Conservation (phyloP, 257 asterid genomes). For the Solanum chiquidenum region DNA sequence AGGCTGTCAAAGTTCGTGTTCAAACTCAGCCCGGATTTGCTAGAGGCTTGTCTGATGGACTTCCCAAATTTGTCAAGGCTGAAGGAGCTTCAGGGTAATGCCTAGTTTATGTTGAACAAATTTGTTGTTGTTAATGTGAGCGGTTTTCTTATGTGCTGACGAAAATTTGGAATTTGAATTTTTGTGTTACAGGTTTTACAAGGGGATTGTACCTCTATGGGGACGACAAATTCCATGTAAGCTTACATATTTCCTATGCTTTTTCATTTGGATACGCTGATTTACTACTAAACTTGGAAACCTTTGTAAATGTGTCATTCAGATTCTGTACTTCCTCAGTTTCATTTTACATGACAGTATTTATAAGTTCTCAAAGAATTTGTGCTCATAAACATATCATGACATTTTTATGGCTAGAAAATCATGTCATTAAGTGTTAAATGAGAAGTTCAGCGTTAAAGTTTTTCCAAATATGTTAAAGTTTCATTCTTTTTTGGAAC, state of each 20-base stretch:
- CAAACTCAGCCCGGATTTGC: slow-evolving; percentile 66
- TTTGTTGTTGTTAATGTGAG: not conserved
- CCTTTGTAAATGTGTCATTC: not conserved
- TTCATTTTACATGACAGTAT: not conserved
- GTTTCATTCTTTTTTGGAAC: not conserved
- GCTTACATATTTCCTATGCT: not conserved
- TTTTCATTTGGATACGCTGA: not conserved
- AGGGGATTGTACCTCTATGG: slow-evolving; percentile 68
- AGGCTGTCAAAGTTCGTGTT: slow-evolving; percentile 67
- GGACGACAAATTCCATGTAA: slow-evolving; percentile 75
- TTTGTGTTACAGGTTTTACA: slow-evolving; percentile 41
- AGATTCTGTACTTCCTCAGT: not conserved
- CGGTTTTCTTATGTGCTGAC: not conserved
- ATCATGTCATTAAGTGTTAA: not conserved
- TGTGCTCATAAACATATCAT: not conserved
- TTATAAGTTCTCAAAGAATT: not conserved
- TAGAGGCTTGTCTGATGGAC: slow-evolving; percentile 58
- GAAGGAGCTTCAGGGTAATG: slow-evolving; percentile 50
- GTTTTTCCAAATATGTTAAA: not conserved
- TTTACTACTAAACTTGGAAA: not conserved
- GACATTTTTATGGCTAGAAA: not conserved
- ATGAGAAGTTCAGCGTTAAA: not conserved
- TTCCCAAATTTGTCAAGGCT: slow-evolving; percentile 42
- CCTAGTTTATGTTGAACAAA: not conserved
- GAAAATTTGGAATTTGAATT: not conserved